These are phyloP conservation scores for Chalaropsis thielavioides DNA, from an alignment of 2,329 filamentous ascomycete species.

Conservation along the genomic window DNA sequence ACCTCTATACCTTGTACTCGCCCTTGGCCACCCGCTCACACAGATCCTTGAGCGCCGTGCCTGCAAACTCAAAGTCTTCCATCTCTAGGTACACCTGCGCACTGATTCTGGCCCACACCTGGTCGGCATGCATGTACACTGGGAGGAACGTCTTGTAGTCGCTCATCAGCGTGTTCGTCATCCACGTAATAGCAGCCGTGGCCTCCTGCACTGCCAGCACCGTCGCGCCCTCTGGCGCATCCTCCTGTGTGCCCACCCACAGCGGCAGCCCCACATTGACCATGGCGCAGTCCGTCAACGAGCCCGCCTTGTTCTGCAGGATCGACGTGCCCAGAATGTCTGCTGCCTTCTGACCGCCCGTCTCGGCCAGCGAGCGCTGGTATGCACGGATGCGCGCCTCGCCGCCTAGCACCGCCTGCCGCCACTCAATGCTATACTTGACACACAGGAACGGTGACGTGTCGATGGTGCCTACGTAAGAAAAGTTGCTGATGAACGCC, in stretches of 20 bases:
- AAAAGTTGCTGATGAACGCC: conserved; percentile 54
- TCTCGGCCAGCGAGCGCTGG: conserved; percentile 44
- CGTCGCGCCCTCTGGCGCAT: conserved; percentile 21
- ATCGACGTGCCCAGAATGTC: conserved; percentile 52
- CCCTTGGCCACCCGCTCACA: conserved; percentile 28
- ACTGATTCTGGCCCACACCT: conserved; percentile 59
- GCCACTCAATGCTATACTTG: conserved; percentile 56
- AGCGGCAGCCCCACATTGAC: conserved; percentile 62
- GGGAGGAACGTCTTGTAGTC: conserved; percentile 61
- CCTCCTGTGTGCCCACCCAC: conserved; percentile 21
- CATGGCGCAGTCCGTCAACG: conserved; percentile 53
- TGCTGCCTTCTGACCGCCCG: conserved; percentile 48
- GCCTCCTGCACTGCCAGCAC: conserved; percentile 25
- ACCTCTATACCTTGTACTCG: conserved; percentile 21
- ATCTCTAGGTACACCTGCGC: conserved; percentile 75
- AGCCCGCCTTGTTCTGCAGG: conserved; percentile 49
- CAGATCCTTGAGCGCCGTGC: conserved; percentile 38
- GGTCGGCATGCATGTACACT: conserved; percentile 43
- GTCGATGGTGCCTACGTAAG: conserved; percentile 65
- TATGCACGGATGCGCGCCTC: conserved; percentile 57
- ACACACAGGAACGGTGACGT: conserved; percentile 57
- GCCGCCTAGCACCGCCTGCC: conserved; percentile 53
- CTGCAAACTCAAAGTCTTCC: conserved; percentile 62
- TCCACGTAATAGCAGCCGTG: conserved; percentile 39
- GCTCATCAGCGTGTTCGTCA: conserved; percentile 36